Evolutionary conservation across 2,329 filamentous ascomycete genomes (phyloP).

Genomic region (Colletotrichum somersetense): DNA sequence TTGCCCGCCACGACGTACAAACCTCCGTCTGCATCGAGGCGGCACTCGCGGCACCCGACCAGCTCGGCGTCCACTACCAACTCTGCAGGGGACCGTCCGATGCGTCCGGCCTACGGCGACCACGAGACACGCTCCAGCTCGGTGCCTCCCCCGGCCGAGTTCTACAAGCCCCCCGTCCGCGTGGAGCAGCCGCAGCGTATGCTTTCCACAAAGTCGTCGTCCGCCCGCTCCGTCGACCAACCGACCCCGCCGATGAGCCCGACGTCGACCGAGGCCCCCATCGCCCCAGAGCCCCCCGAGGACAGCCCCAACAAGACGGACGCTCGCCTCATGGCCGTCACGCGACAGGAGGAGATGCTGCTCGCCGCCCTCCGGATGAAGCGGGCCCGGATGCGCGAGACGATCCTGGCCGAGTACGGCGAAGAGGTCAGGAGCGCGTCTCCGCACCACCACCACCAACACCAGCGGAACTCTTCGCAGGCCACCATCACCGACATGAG

Average conservation of each 20-base stretch:
- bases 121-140: conserved; percentile 58
- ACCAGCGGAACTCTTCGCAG: conserved; percentile 38
- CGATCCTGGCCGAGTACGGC: conserved; percentile 58
- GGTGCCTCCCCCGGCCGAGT: conserved; percentile 48
- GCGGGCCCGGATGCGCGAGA: conserved; percentile 67
- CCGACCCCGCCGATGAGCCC: conserved; percentile 66
- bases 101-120: conserved; percentile 48
- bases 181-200: conserved; percentile 22
- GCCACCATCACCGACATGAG: conserved; percentile 36
- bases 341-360: conserved; percentile 69
- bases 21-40: conserved; percentile 41
- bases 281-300: conserved; percentile 56
- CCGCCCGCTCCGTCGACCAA: conserved; percentile 51
- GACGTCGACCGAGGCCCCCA: conserved; percentile 63
- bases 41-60: conserved; percentile 53
- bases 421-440: conserved; percentile 46
- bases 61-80: conserved; percentile 53
- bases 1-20: conserved; percentile 42
- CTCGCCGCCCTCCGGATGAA: conserved; percentile 69
- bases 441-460: conserved; percentile 7
- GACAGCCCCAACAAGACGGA: conserved; percentile 51
- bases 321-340: conserved; percentile 68
- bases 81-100: conserved; percentile 51
- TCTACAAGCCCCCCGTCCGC: background rate
- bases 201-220: conserved; percentile 27